These are phyloP conservation scores for Salix dunnii DNA, from an alignment of 345 rosid species.

Conservation along the genomic window DNA sequence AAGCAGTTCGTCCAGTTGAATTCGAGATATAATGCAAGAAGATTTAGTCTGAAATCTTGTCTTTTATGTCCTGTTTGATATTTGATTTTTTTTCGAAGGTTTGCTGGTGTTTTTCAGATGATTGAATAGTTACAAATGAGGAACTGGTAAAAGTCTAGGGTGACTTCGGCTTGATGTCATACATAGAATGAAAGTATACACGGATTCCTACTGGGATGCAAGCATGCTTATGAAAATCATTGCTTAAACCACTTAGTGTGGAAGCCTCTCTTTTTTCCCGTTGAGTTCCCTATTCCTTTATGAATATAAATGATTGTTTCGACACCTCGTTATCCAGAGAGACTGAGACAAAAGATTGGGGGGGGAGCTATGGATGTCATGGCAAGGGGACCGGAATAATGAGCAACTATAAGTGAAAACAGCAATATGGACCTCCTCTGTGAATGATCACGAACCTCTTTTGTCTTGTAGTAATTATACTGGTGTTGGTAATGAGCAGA, in stretches of 20 bases:
- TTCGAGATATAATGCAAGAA: conserved; percentile 22
- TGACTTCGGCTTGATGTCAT: conserved; percentile 5
- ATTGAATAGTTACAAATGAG: not conserved
- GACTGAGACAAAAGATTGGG: not conserved
- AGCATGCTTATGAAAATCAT: conserved; percentile 36
- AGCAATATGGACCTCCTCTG: not conserved
- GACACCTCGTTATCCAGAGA: conserved; percentile 2
- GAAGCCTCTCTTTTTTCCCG: conserved; percentile 1
- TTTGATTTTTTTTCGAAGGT: conserved; percentile 1
- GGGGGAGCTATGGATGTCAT: conserved; percentile 11
- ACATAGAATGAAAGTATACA: not conserved
- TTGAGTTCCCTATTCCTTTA: conserved; percentile 11
- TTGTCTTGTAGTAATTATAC: conserved; percentile 16
- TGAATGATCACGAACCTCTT: conserved; percentile 14
- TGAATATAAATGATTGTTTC: conserved; percentile 30
- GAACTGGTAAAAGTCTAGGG: not conserved
- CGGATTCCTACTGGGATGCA: conserved; percentile 5
- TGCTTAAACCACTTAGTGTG: conserved; percentile 20
- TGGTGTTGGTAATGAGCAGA: conserved; percentile 17
- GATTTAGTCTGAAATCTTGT: conserved; percentile 4
- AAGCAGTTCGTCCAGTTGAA: conserved; percentile 34
- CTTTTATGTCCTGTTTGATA: not conserved
- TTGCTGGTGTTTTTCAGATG: not conserved
- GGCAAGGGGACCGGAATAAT: conserved; percentile 21
- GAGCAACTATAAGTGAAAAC: conserved; percentile 18